Conservation (phyloP, 192 early-diverging fungal species). For the Mortierella hygrophila region DNA sequence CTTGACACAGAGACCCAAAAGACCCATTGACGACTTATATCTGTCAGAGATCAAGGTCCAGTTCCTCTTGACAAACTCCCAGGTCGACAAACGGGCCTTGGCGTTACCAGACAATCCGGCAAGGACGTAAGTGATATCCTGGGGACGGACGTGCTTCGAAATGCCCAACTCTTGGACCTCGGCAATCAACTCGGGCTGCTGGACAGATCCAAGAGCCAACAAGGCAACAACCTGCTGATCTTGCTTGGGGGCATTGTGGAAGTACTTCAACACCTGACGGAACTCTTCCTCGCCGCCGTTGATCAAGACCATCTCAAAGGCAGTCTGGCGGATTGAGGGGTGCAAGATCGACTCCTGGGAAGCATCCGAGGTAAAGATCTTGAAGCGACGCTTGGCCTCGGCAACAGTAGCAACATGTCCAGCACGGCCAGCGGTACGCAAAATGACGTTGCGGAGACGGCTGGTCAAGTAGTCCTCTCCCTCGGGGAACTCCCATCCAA, state of each 20-base stretch:
- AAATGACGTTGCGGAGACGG: slow-evolving; percentile 83
- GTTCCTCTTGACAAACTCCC: slow-evolving; percentile 76
- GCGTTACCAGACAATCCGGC: slow-evolving; percentile 61
- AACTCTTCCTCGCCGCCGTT: slow-evolving; percentile 74
- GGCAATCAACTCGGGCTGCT: slow-evolving; percentile 69
- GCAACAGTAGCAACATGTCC: slow-evolving; percentile 73
- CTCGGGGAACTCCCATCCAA: slow-evolving; percentile 85
- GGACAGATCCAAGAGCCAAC: slow-evolving; percentile 70
- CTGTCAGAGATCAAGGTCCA: slow-evolving; percentile 62
- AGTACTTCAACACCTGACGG: slow-evolving; percentile 71
- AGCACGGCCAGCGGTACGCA: slow-evolving; percentile 78
- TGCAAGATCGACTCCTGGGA: slow-evolving; percentile 79
- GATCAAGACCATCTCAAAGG: slow-evolving; percentile 78
- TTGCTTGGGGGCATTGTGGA: slow-evolving; percentile 65
- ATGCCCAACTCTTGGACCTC: slow-evolving; percentile 73
- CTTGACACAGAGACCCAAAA: slow-evolving; percentile 62
- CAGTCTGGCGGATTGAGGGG: slow-evolving; percentile 78
- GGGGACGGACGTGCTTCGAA: slow-evolving; percentile 75
- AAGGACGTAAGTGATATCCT: slow-evolving; percentile 73
- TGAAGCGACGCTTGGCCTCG: slow-evolving; percentile 82
- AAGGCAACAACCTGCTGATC: slow-evolving; percentile 81
- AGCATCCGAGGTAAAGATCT: slow-evolving; percentile 65
- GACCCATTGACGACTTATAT: slow-evolving; percentile 56
- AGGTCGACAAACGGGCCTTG: slow-evolving; percentile 69
- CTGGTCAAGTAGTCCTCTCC: slow-evolving; percentile 82